Conservation (phyloP, 148 eudicot species). For the Vaccinium vitisidaea region DNA sequence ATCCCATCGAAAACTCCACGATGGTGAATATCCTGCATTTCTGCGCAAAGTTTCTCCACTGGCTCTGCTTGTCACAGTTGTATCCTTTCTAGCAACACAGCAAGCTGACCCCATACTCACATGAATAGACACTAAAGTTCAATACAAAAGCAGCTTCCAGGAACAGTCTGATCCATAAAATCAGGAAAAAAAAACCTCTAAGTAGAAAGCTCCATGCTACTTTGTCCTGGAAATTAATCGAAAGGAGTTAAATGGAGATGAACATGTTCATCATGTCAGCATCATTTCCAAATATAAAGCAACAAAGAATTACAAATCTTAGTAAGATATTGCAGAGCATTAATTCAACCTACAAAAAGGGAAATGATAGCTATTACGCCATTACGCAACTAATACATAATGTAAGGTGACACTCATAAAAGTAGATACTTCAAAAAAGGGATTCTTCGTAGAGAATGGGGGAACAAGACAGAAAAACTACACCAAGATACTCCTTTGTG, state of each 20-base stretch:
- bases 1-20: conserved; percentile 56
- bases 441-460: background rate
- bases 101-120: conserved; percentile 52
- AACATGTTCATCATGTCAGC: background rate
- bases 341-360: background rate
- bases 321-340: background rate
- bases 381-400: background rate
- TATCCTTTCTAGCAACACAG: conserved; percentile 49
- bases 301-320: background rate
- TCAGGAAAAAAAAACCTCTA: background rate
- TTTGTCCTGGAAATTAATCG: background rate
- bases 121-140: conserved; percentile 8
- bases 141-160: conserved; percentile 16
- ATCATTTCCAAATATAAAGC: background rate
- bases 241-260: background rate
- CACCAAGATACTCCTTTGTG: background rate
- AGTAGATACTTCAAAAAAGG: background rate
- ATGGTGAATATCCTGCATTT: conserved; percentile 40
- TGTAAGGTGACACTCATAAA: background rate
- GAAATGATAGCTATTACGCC: background rate
- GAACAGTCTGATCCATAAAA: conserved; percentile 10
- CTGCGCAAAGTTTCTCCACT: conserved; percentile 33
- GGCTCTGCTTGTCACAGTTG: conserved; percentile 29
- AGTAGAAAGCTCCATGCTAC: background rate
- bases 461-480: background rate